Evolutionary conservation across 1,139 yeast species (phyloP), one percentile per base, ranked within the genome.

Genomic region (Suhomyces maxii): DNA sequence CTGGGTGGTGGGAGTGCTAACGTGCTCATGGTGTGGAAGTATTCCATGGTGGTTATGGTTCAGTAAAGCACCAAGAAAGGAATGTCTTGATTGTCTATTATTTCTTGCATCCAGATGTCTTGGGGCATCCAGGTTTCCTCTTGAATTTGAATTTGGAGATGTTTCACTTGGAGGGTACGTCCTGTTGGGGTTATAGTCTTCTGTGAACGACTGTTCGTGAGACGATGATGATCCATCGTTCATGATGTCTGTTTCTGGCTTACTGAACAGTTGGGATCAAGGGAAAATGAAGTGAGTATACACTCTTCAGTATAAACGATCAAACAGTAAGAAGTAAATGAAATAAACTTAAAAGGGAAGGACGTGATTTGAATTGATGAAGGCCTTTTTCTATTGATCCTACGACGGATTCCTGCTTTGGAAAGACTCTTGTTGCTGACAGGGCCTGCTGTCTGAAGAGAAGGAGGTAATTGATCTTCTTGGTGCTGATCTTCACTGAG

Each of bases 161-260:
- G 31, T 7, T 9, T 28, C n/a, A 11, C 31, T 28, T 2, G n/a
- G 32, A 7, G 40, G 40, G 41, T 48, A 48, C 9, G 43, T 32
- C 31, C 46, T 48, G 31, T 41, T 37, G 41, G 51, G 49, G 30
- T 48, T 46, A 36, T 48, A 48, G 34, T 48, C 48, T 34, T 48
- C 51, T 18, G 28, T 35, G 34, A 45, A 45, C 13, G 44, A 26
- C 30, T 28, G 32, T 6, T 37, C 33, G 23, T 33, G 35, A 13
- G 31, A 28, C 31, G 31, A 28, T 9, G 31, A 7, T 28, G 31
- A 28, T 9, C 31, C 31, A 28, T 28, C 23, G 10, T 11, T 35
- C 26, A 26, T 35, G n/a, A 6, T 6, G 23, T 18, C 23, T 18
- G 6, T 18, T 18, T 18, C 23, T 18, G 23, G 23, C 23, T 18